phyloP scores from a whole-genome alignment of 2,329 filamentous ascomycete genomes.

The Cercospora berteroae region DNA sequence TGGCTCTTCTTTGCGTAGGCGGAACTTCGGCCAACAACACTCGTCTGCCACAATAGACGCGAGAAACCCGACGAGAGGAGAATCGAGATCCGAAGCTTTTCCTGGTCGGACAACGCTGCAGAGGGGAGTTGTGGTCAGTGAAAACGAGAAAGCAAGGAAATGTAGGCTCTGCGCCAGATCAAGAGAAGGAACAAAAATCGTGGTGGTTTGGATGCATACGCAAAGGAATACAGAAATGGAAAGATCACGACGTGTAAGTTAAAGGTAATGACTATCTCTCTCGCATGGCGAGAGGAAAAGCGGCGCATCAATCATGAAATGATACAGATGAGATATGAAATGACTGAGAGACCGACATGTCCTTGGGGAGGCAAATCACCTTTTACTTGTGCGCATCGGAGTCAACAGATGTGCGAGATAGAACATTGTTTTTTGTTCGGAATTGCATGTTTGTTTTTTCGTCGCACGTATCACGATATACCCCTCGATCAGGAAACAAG shows the following conservation, averaged over 20 bases:
- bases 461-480: neutral
- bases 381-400: neutral
- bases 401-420: neutral
- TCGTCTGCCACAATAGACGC: conserved; percentile 14
- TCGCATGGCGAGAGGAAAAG: neutral
- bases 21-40: conserved; percentile 6
- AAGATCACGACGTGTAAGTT: neutral
- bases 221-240: neutral
- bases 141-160: neutral
- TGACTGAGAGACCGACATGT: neutral
- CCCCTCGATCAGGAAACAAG: neutral
- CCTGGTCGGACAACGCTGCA: neutral
- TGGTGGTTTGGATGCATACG: neutral
- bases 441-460: neutral
- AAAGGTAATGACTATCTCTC: neutral
- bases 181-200: neutral
- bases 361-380: neutral
- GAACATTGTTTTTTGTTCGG: neutral
- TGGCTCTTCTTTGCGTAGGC: conserved; percentile 9
- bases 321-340: conserved; percentile 12
- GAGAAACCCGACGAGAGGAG: neutral
- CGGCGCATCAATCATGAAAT: conserved; percentile 7
- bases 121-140: neutral
- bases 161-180: neutral
- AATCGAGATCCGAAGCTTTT: neutral